Evolutionary conservation across 164 flowering plant species (phyloP).

Genomic region (Paratinospora sagittata): DNA sequence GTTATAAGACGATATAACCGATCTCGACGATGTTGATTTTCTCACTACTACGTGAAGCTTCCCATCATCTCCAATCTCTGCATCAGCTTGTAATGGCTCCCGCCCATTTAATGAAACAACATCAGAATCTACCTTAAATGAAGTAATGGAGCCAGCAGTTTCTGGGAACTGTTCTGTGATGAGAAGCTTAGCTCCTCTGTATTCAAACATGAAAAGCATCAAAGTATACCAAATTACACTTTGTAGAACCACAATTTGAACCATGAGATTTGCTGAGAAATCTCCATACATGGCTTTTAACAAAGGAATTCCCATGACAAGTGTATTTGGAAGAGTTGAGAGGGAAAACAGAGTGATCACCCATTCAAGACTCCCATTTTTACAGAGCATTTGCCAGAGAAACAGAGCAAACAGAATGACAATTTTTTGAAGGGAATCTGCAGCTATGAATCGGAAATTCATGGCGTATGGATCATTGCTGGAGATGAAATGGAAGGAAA

Average conservation of each 20-base stretch:
- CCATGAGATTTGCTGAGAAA: slow-evolving; percentile 71
- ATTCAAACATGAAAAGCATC: slow-evolving; percentile 84
- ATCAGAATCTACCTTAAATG: slow-evolving; percentile 82
- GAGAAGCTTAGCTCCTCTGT: slow-evolving; percentile 70
- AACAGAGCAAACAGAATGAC: slow-evolving; percentile 65
- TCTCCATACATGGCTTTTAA: slow-evolving; percentile 88
- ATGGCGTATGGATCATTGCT: slow-evolving; percentile 70
- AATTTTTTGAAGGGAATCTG: slow-evolving; percentile 76
- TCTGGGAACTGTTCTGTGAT: slow-evolving; percentile 87
- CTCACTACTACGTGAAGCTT: slow-evolving; percentile 68
- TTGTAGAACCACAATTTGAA: slow-evolving; percentile 84
- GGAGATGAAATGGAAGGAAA: slow-evolving; percentile 92
- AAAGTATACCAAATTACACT: slow-evolving; percentile 89
- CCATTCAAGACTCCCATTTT: slow-evolving; percentile 63
- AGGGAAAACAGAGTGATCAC: slow-evolving; percentile 87
- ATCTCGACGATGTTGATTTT: slow-evolving; percentile 36
- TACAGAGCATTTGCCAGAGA: slow-evolving; percentile 53
- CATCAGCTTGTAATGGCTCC: slow-evolving; percentile 68
- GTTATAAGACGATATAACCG: slow-evolving; percentile 37
- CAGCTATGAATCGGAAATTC: slow-evolving; percentile 87
- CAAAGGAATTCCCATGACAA: slow-evolving; percentile 94
- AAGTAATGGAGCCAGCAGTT: slow-evolving; percentile 73
- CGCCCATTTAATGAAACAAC: slow-evolving; percentile 75
- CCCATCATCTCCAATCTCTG: slow-evolving; percentile 79
- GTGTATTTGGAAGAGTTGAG: slow-evolving; percentile 88